Conservation (phyloP, 2,329 filamentous ascomycete species). For the Blastomyces parvus region DNA sequence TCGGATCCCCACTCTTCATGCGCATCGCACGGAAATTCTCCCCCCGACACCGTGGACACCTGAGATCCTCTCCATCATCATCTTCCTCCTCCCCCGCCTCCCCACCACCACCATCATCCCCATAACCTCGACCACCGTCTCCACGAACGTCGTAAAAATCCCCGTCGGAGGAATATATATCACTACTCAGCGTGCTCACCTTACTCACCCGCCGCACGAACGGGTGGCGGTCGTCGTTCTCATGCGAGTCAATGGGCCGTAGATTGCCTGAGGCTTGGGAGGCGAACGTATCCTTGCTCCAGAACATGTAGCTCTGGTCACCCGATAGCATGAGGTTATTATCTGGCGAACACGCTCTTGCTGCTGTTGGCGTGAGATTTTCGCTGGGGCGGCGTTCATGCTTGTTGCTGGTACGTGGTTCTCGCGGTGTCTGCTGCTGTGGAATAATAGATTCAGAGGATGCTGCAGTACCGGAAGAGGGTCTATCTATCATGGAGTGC, state of each 20-base stretch:
- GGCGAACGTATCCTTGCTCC: slow-evolving; percentile 39
- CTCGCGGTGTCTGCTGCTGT: neutral
- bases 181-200: slow-evolving; percentile 51
- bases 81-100: slow-evolving; percentile 24
- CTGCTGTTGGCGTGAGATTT: neutral
- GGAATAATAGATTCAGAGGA: slow-evolving; percentile 1
- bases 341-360: slow-evolving; percentile 19
- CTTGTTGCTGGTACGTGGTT: neutral
- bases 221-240: slow-evolving; percentile 8
- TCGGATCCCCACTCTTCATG: slow-evolving; percentile 43
- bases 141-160: slow-evolving; percentile 18
- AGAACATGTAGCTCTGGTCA: slow-evolving; percentile 46
- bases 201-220: slow-evolving; percentile 32
- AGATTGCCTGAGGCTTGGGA: slow-evolving; percentile 26
- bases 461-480: slow-evolving; percentile 11
- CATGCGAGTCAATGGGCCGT: slow-evolving; percentile 11
- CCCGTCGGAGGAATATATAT: slow-evolving; percentile 33
- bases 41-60: slow-evolving; percentile 51
- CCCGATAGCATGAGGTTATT: slow-evolving; percentile 44
- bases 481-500: neutral
- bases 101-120: slow-evolving; percentile 28
- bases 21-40: slow-evolving; percentile 55
- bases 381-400: neutral
- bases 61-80: slow-evolving; percentile 42
- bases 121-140: slow-evolving; percentile 21